These are phyloP conservation scores for Aaosphaeria pasadenensis DNA, from an alignment of 2,329 filamentous ascomycete species.

Conservation along the genomic window DNA sequence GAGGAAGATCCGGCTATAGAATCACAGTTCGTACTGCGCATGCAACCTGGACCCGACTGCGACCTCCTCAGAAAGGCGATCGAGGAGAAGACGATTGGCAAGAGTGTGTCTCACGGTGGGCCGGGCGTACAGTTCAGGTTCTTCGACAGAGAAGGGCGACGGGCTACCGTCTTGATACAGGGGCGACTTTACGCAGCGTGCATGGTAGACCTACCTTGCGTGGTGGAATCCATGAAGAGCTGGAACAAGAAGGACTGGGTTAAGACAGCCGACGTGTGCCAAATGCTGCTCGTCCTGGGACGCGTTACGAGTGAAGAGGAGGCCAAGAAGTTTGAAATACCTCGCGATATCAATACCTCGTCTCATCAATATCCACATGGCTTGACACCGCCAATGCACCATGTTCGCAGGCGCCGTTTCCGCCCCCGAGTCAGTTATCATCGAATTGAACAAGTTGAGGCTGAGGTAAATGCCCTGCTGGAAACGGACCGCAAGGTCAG, in stretches of 20 bases:
- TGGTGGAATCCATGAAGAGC: constrained; percentile 88
- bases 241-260: constrained; percentile 86
- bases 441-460: constrained; percentile 81
- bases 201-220: constrained; percentile 79
- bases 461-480: constrained; percentile 71
- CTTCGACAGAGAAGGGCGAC: constrained; percentile 67
- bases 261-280: constrained; percentile 83
- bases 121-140: constrained; percentile 81
- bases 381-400: constrained; percentile 83
- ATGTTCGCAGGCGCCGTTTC: constrained; percentile 78
- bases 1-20: constrained; percentile 87
- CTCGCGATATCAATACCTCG: constrained; percentile 66
- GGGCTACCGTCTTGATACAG: constrained; percentile 69
- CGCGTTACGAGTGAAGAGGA: constrained; percentile 57
- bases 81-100: constrained; percentile 72
- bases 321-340: constrained; percentile 57
- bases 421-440: constrained; percentile 78
- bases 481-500: constrained; percentile 59
- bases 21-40: constrained; percentile 84
- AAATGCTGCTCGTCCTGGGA: constrained; percentile 81
- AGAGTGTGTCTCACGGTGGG: constrained; percentile 61
- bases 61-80: constrained; percentile 78
- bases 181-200: constrained; percentile 72
- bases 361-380: constrained; percentile 78
- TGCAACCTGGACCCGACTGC: constrained; percentile 80